Conservation (phyloP, 2,329 filamentous ascomycete species). For the Chaetoscypha palmicola region DNA sequence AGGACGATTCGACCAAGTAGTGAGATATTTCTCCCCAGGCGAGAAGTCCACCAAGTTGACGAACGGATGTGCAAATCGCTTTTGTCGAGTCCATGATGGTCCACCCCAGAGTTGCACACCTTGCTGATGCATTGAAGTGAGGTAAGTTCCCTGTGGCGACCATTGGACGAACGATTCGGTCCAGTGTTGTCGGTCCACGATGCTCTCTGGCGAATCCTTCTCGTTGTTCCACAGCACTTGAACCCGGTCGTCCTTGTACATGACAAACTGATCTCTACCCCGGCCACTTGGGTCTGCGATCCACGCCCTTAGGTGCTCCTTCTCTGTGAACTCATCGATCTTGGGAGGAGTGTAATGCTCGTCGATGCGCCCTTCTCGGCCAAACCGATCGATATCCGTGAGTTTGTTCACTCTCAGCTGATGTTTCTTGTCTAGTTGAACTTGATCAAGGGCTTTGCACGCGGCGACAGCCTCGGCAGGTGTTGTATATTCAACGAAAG, state of each 20-base stretch:
- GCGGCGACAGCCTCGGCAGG: slow-evolving; percentile 84
- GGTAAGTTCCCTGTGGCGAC: slow-evolving; percentile 90
- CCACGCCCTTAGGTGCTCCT: slow-evolving; percentile 93
- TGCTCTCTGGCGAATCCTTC: slow-evolving; percentile 76
- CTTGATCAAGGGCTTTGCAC: slow-evolving; percentile 78
- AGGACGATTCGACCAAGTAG: slow-evolving; percentile 92
- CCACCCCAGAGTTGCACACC: slow-evolving; percentile 98
- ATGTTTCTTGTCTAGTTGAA: slow-evolving; percentile 93
- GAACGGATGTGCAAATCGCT: slow-evolving; percentile 88
- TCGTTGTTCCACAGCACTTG: slow-evolving; percentile 99
- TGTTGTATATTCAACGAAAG: slow-evolving; percentile 93
- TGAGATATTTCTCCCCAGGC: slow-evolving; percentile 83
- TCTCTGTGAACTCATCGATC: slow-evolving; percentile 79
- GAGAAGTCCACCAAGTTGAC: slow-evolving; percentile 97
- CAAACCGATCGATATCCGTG: slow-evolving; percentile 94
- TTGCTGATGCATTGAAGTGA: slow-evolving; percentile 91
- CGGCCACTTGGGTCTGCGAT: slow-evolving; percentile 72
- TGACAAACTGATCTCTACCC: slow-evolving; percentile 89
- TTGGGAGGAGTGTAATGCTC: slow-evolving; percentile 80
- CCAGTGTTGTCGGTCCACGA: slow-evolving; percentile 93
- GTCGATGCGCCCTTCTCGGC: slow-evolving; percentile 85
- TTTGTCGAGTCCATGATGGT: slow-evolving; percentile 78
- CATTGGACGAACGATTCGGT: slow-evolving; percentile 97
- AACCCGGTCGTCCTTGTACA: slow-evolving; percentile 87
- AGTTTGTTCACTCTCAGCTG: slow-evolving; percentile 95